Conservation (phyloP, 164 flowering plant genomes). For the Euptelea pleiosperma region DNA sequence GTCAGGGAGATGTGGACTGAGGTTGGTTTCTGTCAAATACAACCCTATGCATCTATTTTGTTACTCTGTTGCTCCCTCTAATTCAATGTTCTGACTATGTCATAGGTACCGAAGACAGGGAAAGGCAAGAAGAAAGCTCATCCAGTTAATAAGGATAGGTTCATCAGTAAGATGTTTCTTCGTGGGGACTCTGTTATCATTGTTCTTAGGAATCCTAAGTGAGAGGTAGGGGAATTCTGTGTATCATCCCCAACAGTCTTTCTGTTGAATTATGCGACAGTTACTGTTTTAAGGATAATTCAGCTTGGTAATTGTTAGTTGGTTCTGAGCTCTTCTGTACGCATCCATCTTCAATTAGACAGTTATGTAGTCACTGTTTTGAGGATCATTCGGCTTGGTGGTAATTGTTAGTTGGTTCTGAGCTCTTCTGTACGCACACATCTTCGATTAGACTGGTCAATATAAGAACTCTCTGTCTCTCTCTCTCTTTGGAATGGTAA, state of each 20-base stretch:
- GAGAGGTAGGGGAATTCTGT: constrained; percentile 22
- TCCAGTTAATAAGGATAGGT: constrained; percentile 89
- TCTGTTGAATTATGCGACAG: too few relatives aligned
- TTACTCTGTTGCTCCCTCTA: neutral
- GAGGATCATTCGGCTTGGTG: too few relatives aligned
- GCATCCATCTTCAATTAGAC: too few relatives aligned
- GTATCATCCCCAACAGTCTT: neutral
- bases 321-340: too few relatives aligned
- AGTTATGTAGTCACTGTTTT: too few relatives aligned
- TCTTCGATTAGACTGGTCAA: too few relatives aligned
- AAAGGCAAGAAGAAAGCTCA: constrained; percentile 91
- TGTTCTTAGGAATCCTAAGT: constrained; percentile 91
- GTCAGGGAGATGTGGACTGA: constrained; percentile 97
- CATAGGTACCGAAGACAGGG: constrained; percentile 86
- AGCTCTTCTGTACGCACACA: too few relatives aligned
- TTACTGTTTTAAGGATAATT: neutral
- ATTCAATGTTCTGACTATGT: neutral
- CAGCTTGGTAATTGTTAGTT: neutral
- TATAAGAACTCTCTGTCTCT: too few relatives aligned
- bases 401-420: too few relatives aligned
- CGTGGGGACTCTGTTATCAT: constrained; percentile 93
- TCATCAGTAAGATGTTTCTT: constrained; percentile 93
- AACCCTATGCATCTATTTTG: too few relatives aligned
- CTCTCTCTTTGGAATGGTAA: too few relatives aligned
- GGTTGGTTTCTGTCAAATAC: constrained; percentile 35